These are phyloP conservation scores for Sungouiella blattae DNA, from an alignment of 805 yeast genomes.

Conservation along the genomic window DNA sequence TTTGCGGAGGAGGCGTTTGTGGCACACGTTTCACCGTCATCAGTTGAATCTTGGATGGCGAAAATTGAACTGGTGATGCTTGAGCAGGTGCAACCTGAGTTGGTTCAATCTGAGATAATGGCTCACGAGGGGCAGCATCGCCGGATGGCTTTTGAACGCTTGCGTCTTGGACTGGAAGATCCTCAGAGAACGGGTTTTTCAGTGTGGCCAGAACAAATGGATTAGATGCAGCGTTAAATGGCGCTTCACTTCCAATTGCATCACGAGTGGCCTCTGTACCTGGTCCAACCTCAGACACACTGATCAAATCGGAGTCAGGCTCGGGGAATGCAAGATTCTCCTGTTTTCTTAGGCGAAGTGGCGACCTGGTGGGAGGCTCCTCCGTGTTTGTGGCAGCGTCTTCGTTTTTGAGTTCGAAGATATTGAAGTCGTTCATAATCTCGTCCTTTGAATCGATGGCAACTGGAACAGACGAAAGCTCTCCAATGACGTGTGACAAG, in stretches of 20 bases:
- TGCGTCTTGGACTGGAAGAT: no score
- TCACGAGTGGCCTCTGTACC: no score
- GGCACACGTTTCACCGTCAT: neutral
- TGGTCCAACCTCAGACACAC: conserved; percentile 17
- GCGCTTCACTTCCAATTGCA: no score
- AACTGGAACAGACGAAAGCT: conserved; percentile 26
- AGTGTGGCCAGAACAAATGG: neutral
- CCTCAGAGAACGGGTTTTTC: neutral
- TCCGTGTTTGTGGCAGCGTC: neutral
- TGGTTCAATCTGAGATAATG: neutral
- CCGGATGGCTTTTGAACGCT: no score
- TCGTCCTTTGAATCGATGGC: conserved; percentile 29
- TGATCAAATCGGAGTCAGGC: conserved; percentile 28
- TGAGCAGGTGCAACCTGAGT: no score
- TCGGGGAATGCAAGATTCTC: conserved; percentile 23
- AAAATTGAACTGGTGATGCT: no score
- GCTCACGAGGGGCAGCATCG: no score
- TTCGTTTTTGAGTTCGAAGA: conserved; percentile 4
- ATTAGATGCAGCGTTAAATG: neutral
- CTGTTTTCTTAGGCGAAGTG: neutral
- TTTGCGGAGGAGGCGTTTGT: neutral
- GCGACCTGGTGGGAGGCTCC: no score
- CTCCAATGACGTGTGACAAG: conserved; percentile 39
- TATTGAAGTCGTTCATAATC: conserved; percentile 23
- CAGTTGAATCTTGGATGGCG: neutral